Conservation (phyloP, 768 basidiomycete genomes). For the Mycena polygramma region DNA sequence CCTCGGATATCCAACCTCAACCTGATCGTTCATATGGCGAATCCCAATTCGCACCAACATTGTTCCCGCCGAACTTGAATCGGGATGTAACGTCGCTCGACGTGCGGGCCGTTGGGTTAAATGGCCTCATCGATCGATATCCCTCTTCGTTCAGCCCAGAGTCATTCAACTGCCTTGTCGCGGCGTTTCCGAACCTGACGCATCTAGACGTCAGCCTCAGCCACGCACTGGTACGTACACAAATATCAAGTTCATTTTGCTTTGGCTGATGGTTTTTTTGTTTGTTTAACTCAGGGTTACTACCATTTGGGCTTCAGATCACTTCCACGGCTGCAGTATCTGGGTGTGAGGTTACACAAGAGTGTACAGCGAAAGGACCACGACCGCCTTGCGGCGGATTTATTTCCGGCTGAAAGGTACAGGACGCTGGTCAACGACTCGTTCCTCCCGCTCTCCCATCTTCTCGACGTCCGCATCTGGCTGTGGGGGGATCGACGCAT, state of each 20-base stretch:
- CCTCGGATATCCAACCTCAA: not conserved
- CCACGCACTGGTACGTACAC: not conserved
- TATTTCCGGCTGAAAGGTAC: not conserved
- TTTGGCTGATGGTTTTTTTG: not conserved
- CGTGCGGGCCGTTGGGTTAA: not conserved
- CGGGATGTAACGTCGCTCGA: not conserved
- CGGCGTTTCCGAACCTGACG: constrained; percentile 16
- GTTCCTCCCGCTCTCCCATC: not conserved
- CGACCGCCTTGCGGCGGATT: not conserved
- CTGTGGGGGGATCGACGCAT: not conserved
- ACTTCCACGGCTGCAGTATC: not conserved
- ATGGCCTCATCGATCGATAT: not conserved
- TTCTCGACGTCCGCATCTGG: not conserved
- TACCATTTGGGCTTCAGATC: not conserved
- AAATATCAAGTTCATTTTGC: not conserved
- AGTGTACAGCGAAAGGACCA: not conserved
- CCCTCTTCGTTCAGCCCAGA: not conserved
- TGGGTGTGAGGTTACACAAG: not conserved
- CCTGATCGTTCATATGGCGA: no score
- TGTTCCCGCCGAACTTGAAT: not conserved
- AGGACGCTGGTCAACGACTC: not conserved
- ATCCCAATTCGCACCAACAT: not conserved
- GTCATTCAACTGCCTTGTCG: not conserved
- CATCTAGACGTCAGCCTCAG: not conserved
- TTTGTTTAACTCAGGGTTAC: not conserved